Evolutionary conservation across 2,329 filamentous ascomycete species (phyloP), one percentile per base, ranked within the genome.

Genomic region (Gaeumannomyces tritici): DNA sequence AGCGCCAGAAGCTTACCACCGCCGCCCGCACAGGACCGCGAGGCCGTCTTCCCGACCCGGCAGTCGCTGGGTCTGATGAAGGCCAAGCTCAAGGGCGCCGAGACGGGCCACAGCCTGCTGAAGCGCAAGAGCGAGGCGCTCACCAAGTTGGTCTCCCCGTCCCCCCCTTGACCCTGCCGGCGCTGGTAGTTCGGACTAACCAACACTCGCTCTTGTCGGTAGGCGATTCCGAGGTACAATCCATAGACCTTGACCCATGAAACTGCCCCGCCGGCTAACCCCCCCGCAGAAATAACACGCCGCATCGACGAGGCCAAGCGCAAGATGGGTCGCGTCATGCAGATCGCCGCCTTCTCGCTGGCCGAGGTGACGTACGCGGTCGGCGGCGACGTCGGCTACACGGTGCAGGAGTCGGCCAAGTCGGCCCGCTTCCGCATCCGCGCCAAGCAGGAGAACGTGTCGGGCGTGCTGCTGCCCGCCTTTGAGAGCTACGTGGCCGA

Each of bases 251-350:
- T 21, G n/a, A 28, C 27, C 27, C 9, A 4, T 24, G 54, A 55
- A 27, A 26, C 8, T 9, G 31, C 7, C 31, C 18, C 2, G 47
- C 64, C 62, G 27, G 62, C 24, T 27, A 4, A 35, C 12, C 58
- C 13, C 61, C 55, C 61, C 61, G 24, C 61, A 91, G 95, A 99
- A 71, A 99, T 99, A 71, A 97, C 95, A 60, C 87, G 88, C 74
- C 89, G 95, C 72, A 99, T 99, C 76, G 93, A 99, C 79, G 95
- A 99, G 76, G 95, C 95, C 55, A 99, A 99, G 78, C 90, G 93
- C 70, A 99, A 99, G 81, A 99, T 99, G 93, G 95, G 95, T 63
- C 86, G 93, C 42, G 95, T 99, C 51, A 99, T 99, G 95, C 93
- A 98, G 76, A 96, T 99, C 72, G 95, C 95, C 55, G 93, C 95